Evolutionary conservation across 768 basidiomycete species (phyloP), one percentile per base, ranked within the genome.

Genomic region (Rhizopogon vinicolor): DNA sequence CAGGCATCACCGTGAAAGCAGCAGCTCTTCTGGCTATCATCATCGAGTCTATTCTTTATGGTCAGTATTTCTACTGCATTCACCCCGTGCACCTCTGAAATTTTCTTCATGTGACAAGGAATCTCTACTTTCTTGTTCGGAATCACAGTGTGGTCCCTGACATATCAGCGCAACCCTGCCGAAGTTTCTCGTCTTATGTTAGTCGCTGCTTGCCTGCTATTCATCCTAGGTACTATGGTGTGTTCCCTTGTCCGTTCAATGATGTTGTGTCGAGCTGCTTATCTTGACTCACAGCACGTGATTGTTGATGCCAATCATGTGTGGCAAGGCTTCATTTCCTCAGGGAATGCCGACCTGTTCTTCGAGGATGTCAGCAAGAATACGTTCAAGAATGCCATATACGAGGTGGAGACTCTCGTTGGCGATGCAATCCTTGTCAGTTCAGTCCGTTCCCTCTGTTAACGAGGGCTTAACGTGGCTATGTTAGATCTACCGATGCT

Each of bases 381-480:
- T 29, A 54, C 53, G 9, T 48, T 59, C 28, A 58, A 56, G 19
- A 63, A 58, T 53, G 52, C 58, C n/a, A 10, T 57, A 9, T 33
- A 33, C 31, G 31, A 10, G 10, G 2, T 33, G 8, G 8, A 33
- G 31, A 33, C 31, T 33, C 31, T 62, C 5, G 50, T 63, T 2
- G 60, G 58, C 12, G 62, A 63, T 39, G 53, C 42, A 35, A 52
- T 63, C 48, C 44, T 63, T 51, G 62, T 61, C n/a, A 48, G 53
- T 16, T 28, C 18, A 48, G 22, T 22, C 37, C 18, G 2, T 48
- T 52, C 5, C 10, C 41, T 37, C 31, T 13, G 37, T 42, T 7
- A 40, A 13, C 35, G 41, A 41, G 39, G 7, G 44, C 50, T 44
- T 54, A 51, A 35, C 9, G 51, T 18, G 40, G 51, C 44, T 33